Percentiles rank a stretch among this genome's conserved stretches.
Evolutionary conservation across 495 filamentous ascomycete genomes (phyloP).

Genomic region (Physcia stellaris): DNA sequence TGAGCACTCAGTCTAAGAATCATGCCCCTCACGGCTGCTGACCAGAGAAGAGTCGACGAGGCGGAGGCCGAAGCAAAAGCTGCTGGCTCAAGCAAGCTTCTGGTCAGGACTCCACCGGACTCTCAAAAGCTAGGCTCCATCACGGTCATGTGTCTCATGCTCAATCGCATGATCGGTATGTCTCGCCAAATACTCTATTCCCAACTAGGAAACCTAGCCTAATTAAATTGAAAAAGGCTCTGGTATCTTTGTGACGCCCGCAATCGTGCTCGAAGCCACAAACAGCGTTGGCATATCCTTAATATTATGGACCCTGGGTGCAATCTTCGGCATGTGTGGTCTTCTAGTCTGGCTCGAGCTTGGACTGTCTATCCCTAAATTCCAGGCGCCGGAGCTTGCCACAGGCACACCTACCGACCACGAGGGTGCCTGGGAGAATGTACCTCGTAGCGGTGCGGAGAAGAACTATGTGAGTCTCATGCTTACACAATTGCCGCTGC

Average conservation of each 20-base stretch:
- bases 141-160: constrained; percentile 9
- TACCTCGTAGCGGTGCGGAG: constrained; percentile 36
- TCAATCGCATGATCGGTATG: constrained; percentile 14
- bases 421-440: constrained; percentile 5
- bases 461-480: constrained; percentile 34
- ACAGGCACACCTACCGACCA: background rate
- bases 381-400: background rate
- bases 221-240: constrained; percentile 19
- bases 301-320: constrained; percentile 25
- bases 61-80: constrained; percentile 4
- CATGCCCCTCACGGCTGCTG: constrained; percentile 9
- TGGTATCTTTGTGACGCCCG: constrained; percentile 25
- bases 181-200: constrained; percentile 3
- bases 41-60: constrained; percentile 11
- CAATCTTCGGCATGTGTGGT: constrained; percentile 23
- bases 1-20: no score
- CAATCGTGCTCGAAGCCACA: constrained; percentile 22
- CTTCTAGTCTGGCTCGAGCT: constrained; percentile 27
- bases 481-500: background rate
- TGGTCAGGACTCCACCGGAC: constrained; percentile 4
- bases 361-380: constrained; percentile 30
- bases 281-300: constrained; percentile 24
- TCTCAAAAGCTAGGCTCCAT: constrained; percentile 9
- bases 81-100: constrained; percentile 3
- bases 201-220: no score